Base-by-base conservation (phyloP, 2,329 filamentous ascomycete genomes). In the Pseudogymnoascus verrucosus region DNA sequence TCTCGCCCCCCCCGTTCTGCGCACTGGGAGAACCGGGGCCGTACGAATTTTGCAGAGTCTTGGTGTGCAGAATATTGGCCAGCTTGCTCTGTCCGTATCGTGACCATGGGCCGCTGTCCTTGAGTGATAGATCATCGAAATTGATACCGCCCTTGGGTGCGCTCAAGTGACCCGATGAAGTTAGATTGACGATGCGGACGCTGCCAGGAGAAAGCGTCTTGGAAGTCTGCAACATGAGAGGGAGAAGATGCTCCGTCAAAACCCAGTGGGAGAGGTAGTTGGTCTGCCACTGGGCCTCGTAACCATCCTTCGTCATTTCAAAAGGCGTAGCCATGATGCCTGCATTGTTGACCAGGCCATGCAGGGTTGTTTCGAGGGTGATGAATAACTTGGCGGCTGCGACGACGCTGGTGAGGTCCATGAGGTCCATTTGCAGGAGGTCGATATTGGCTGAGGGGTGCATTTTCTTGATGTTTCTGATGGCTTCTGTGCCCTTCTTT, bases 41-140 rank as follows among this genome's bases (percentile, higher is more conserved):
- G 65, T 77, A 75, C 19, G 23, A 64, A 62, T 70, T 70, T 62
- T 76, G 66, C 57, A 79, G 64, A 5, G 71, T 73, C 65, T 70
- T 74, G n/a, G 74, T 67, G 67, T 79, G 76, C 44, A 80, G 70
- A 21, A 80, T 71, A 63, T 80, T 80, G 62, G 75, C 78, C 6
- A 79, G 76, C 69, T 80, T 80, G 68, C 72, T 74, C 68, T 79
- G 77, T n/a, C 76, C 77, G 68, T 80, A 80, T 14, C 76, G 73
- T 63, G 73, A 70, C 75, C 69, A 75, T 62, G 65, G n/a, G 5
- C 72, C 70, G 19, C 69, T 68, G 65, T 76, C 72, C 64, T 72
- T 73, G 62, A 74, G 71, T 4, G 64, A 64, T 10, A 61, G 34
- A 31, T 68, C 68, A 0, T 40, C 51, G 34, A 70, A 69, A 39